These are phyloP conservation scores for Saxophila tyrrhenica DNA, from an alignment of 495 filamentous ascomycete genomes.

Conservation along the genomic window DNA sequence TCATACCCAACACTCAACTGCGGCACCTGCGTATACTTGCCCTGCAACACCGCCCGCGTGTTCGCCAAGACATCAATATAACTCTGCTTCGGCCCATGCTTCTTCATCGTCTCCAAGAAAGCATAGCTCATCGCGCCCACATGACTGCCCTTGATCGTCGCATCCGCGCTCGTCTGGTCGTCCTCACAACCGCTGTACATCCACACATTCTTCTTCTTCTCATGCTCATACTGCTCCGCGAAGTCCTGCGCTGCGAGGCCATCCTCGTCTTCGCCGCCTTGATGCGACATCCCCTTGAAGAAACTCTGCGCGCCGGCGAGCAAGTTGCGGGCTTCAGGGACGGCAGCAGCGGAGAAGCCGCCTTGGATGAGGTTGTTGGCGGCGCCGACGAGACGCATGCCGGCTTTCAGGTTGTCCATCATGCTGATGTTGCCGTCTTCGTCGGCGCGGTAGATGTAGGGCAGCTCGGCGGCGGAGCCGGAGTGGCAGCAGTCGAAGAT, in stretches of 20 bases:
- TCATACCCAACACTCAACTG: conserved; percentile 17
- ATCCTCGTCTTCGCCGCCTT: conserved; percentile 34
- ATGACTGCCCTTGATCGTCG: conserved; percentile 38
- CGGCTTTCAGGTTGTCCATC: conserved; percentile 44
- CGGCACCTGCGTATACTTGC: conserved; percentile 20
- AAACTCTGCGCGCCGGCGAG: conserved; percentile 45
- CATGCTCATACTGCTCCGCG: conserved; percentile 39
- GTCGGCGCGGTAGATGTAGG: conserved; percentile 43
- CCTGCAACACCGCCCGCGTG: conserved; percentile 18
- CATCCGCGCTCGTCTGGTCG: conserved; percentile 50
- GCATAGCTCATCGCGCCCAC: conserved; percentile 50
- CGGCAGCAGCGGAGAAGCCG: conserved; percentile 38
- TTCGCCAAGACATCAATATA: conserved; percentile 38
- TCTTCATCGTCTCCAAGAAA: conserved; percentile 42
- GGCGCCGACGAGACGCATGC: conserved; percentile 35
- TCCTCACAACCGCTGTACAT: conserved; percentile 52
- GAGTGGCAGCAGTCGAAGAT: conserved; percentile 54
- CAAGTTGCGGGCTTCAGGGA: conserved; percentile 42
- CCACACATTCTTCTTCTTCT: conserved; percentile 43
- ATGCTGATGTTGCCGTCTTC: conserved; percentile 43
- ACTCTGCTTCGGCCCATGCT: conserved; percentile 35
- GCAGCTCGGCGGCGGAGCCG: conserved; percentile 49
- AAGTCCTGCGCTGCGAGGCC: conserved; percentile 43
- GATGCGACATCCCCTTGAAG: conserved; percentile 40
- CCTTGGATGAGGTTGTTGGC: conserved; percentile 41